Evolutionary conservation across 2,329 filamentous ascomycete species (phyloP), one percentile per base, ranked within the genome.

Genomic region (Bretziella fagacearum): DNA sequence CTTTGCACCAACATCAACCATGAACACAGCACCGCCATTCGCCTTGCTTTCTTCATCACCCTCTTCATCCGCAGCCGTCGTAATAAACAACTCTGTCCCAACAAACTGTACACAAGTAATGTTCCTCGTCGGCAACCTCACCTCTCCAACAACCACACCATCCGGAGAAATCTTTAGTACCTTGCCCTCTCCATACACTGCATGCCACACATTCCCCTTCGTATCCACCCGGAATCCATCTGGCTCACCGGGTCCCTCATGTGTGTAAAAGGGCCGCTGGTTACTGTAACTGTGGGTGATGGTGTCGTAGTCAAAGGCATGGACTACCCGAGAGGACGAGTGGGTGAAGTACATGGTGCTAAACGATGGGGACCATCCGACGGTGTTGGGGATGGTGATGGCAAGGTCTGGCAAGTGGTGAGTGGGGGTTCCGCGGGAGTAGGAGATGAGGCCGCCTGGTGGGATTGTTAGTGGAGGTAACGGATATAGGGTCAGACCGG

Each of bases 161-260:
- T 71, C 61, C 3, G 77, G 74, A 41, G 72, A 75, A 56, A 94
- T 79, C 59, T 81, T 76, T 53, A 93, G 64, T 20, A 94, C 83
- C 51, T 76, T 73, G 50, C 73, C 68, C 52, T 81, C 82, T 46
- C 85, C 85, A 58, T 84, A 91, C n/a, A 91, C 69, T 6, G 84
- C 83, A 52, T 82, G 79, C 87, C 89, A 95, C 56, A 94, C 70
- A 64, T 81, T 80, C n/a, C 85, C 86, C 47, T 93, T 76, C 36
- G 71, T 73, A 58, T 95, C 87, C 56, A 93, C 73, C 52, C 80
- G 79, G 63, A 89, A 87, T 2, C 87, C 87, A 61, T 95, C 87
- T 1, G 85, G 85, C 52, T 76, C 74, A 6, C 46, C 48, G 41
- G 79, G 79, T 22, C 70, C 73, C 3, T 73, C 68, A 57, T 86